A percentile compares a stretch with the other conserved stretches of the same genome.
Conservation (phyloP, 2,329 filamentous ascomycete species). For the Microsporum audouinii region DNA sequence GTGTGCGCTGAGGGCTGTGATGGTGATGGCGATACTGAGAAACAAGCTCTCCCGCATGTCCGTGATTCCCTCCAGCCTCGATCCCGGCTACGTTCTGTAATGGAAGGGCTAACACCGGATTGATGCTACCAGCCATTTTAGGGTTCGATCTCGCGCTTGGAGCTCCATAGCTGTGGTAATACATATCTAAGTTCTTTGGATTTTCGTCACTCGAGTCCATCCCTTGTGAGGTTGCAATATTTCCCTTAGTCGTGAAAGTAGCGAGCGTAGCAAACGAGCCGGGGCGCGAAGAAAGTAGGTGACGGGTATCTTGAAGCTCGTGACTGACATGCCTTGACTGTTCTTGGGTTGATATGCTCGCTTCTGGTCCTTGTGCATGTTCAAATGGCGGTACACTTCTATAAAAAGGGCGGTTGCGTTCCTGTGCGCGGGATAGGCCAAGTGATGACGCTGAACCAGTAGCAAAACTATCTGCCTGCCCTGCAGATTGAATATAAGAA, state of each 20-base stretch:
- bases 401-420: neutral
- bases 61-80: neutral
- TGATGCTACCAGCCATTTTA: slow-evolving; percentile 4
- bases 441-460: neutral
- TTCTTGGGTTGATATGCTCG: neutral
- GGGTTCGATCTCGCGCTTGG: slow-evolving; percentile 8
- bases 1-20: neutral
- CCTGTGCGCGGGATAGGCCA: neutral
- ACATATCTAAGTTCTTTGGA: slow-evolving; percentile 7
- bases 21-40: neutral
- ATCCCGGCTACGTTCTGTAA: slow-evolving; percentile 11
- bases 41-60: neutral
- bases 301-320: neutral
- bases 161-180: slow-evolving; percentile 4
- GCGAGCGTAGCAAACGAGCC: slow-evolving; percentile 5
- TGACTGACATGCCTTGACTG: slow-evolving; percentile 6
- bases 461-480: neutral
- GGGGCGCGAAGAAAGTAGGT: slow-evolving; percentile 3
- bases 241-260: slow-evolving; percentile 11
- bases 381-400: neutral
- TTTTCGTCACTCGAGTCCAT: slow-evolving; percentile 5
- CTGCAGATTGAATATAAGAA: neutral
- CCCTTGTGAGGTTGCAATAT: slow-evolving; percentile 14
- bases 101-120: slow-evolving; percentile 5
- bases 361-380: neutral